A percentile compares a stretch with the other conserved stretches of the same genome.
phyloP scores from a whole-genome alignment of 495 filamentous ascomycete species.

The Trichoderma reesei region DNA sequence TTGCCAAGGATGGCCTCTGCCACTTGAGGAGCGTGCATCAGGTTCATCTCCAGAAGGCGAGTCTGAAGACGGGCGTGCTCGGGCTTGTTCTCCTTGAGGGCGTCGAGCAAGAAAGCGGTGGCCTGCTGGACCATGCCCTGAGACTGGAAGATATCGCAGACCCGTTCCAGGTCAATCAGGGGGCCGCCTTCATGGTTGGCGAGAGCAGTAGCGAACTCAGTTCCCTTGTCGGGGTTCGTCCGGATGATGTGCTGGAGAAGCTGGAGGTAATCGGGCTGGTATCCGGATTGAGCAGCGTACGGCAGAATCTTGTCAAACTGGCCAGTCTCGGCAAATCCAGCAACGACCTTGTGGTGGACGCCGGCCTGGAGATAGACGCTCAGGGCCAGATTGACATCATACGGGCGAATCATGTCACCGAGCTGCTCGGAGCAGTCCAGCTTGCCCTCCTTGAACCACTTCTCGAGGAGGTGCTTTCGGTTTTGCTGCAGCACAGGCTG shows the following conservation, averaged over 20 bases:
- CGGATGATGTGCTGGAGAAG: slow-evolving; percentile 88
- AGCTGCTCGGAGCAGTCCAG: slow-evolving; percentile 91
- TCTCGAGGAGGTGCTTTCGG: slow-evolving; percentile 91
- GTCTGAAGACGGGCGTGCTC: slow-evolving; percentile 93
- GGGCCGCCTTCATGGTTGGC: slow-evolving; percentile 78
- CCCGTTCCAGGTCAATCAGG: slow-evolving; percentile 85
- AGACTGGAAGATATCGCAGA: slow-evolving; percentile 93
- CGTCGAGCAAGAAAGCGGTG: slow-evolving; percentile 92
- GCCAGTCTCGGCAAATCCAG: slow-evolving; percentile 87
- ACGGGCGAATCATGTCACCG: slow-evolving; percentile 82
- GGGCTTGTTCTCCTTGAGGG: slow-evolving; percentile 83
- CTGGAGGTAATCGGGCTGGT: slow-evolving; percentile 83
- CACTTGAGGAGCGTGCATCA: slow-evolving; percentile 91
- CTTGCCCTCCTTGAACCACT: slow-evolving; percentile 95
- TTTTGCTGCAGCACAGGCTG: slow-evolving; percentile 85
- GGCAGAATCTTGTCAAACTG: slow-evolving; percentile 93
- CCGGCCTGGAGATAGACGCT: slow-evolving; percentile 81
- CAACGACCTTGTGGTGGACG: slow-evolving; percentile 82
- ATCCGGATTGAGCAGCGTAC: slow-evolving; percentile 72
- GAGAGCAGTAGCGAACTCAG: slow-evolving; percentile 82
- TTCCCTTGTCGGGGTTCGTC: slow-evolving; percentile 86
- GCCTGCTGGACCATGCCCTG: slow-evolving; percentile 97
- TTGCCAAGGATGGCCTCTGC: slow-evolving; percentile 96
- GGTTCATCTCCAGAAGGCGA: slow-evolving; percentile 93
- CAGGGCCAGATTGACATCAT: slow-evolving; percentile 79